Evolutionary conservation across 495 filamentous ascomycete species (phyloP).

Genomic region (Oleoguttula mirabilis): DNA sequence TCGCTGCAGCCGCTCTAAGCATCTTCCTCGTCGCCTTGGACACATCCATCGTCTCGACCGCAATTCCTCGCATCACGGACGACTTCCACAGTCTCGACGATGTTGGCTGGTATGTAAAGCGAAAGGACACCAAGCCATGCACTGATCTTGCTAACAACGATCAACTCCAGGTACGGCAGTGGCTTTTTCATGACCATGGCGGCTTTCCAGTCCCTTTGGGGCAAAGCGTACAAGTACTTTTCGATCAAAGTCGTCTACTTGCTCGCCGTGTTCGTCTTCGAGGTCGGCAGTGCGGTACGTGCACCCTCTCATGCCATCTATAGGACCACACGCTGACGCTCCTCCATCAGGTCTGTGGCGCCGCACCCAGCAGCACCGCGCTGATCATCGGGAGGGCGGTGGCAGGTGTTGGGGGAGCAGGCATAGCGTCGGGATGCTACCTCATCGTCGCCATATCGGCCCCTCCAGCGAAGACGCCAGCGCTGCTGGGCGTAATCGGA

Average conservation of each 20-base stretch:
- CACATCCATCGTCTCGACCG: conserved; percentile 31
- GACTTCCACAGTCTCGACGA: conserved; percentile 29
- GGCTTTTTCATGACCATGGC: conserved; percentile 29
- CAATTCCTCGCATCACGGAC: conserved; percentile 28
- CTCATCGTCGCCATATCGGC: too few relatives aligned
- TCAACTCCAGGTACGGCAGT: too few relatives aligned
- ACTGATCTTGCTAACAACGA: too few relatives aligned
- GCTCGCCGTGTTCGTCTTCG: conserved; percentile 25
- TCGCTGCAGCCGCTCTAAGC: too few relatives aligned
- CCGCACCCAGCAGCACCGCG: conserved; percentile 24
- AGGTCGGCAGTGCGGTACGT: conserved; percentile 16
- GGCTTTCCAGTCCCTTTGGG: conserved; percentile 28
- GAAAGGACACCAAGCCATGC: too few relatives aligned
- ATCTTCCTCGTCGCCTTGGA: too few relatives aligned
- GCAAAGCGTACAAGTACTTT: conserved; percentile 30
- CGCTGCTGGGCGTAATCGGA: too few relatives aligned
- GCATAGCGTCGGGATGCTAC: too few relatives aligned
- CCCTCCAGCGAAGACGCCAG: too few relatives aligned
- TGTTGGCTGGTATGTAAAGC: conserved; percentile 34
- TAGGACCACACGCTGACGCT: conserved; percentile 1
- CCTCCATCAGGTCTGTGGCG: conserved; percentile 28
- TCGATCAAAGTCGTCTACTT: conserved; percentile 28
- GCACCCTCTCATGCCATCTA: not conserved
- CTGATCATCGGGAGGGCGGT: conserved; percentile 31
- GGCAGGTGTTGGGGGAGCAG: conserved; percentile 27